Percentiles rank a stretch among this genome's conserved stretches.
phyloP scores from a whole-genome alignment of 352 stramenopile genomes.

The Phytophthora litchii region DNA sequence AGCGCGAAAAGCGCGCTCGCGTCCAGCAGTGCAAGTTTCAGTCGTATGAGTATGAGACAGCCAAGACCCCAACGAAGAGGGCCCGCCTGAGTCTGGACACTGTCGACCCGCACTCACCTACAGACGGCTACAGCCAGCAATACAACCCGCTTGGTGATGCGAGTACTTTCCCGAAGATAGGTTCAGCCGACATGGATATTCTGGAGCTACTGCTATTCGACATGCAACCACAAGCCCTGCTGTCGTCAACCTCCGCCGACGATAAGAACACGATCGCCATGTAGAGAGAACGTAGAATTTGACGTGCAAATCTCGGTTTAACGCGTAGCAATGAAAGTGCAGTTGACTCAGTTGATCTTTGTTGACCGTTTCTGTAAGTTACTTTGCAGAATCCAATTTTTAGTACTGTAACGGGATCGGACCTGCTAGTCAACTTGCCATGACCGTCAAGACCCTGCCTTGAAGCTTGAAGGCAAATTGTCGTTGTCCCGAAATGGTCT shows the following conservation, averaged over 20 bases:
- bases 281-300: constrained; percentile 11
- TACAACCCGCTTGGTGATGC: neutral
- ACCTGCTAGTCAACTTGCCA: too few species aligned
- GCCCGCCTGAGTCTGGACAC: constrained; percentile 11
- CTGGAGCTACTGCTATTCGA: constrained; percentile 26
- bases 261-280: constrained; percentile 14
- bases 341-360: too few species aligned
- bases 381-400: too few species aligned
- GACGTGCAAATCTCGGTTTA: neutral
- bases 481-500: too few species aligned
- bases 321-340: neutral
- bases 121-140: constrained; percentile 6
- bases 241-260: constrained; percentile 5
- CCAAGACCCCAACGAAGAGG: neutral
- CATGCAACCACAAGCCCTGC: constrained; percentile 18
- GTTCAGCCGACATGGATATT: constrained; percentile 27
- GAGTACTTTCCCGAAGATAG: constrained; percentile 1
- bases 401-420: too few species aligned
- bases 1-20: constrained; percentile 23
- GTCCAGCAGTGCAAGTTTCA: constrained; percentile 1
- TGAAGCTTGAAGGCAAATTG: too few species aligned
- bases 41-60: neutral
- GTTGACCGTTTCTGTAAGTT: too few species aligned
- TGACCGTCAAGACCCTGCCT: too few species aligned
- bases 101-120: constrained; percentile 3